Conservation (phyloP, 1,284 basidiomycete genomes). For the Austroboletus niveus region DNA sequence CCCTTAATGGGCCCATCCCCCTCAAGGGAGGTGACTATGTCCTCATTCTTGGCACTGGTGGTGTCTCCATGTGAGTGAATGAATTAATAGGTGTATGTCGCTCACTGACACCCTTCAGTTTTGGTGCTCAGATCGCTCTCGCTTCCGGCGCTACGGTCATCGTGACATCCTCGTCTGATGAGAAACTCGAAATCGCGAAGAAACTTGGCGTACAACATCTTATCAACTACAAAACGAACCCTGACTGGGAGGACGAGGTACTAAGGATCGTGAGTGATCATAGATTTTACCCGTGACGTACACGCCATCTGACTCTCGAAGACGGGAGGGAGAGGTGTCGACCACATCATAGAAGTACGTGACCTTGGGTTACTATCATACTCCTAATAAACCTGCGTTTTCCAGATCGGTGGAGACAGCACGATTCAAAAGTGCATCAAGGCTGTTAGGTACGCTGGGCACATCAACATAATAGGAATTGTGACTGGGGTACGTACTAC, state of each 20-base stretch:
- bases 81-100: background rate
- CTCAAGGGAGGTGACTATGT: conserved; percentile 49
- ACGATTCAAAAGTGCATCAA: conserved; percentile 48
- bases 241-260: conserved; percentile 56
- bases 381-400: background rate
- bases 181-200: conserved; percentile 49
- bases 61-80: conserved; percentile 49
- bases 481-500: conserved; percentile 35
- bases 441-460: conserved; percentile 42
- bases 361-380: background rate
- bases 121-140: conserved; percentile 54
- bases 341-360: conserved; percentile 56
- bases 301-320: background rate
- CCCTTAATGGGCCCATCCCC: conserved; percentile 41
- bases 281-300: background rate
- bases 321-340: conserved; percentile 53
- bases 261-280: conserved; percentile 34
- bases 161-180: conserved; percentile 58
- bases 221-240: conserved; percentile 57
- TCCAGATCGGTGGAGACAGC: conserved; percentile 48
- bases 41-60: conserved; percentile 58
- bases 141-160: conserved; percentile 59
- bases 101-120: conserved; percentile 27
- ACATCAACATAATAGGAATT: conserved; percentile 50
- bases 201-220: conserved; percentile 49